A percentile compares a stretch with the other conserved stretches of the same genome.
Evolutionary conservation across 2,329 filamentous ascomycete genomes (phyloP).

Genomic region (Clarireedia monteithiana): DNA sequence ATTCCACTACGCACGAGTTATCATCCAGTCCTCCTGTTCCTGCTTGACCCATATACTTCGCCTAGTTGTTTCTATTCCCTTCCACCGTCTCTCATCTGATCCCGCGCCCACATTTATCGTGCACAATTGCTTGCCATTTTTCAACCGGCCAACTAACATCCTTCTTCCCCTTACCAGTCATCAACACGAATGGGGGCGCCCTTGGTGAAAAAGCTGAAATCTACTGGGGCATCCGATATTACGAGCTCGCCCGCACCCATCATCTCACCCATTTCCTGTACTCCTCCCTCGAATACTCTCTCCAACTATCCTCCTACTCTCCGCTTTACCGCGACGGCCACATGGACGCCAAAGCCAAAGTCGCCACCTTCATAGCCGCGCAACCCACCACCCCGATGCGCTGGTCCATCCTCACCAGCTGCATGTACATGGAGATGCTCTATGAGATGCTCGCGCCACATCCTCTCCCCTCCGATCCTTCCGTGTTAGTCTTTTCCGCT

Average conservation of each 20-base stretch:
- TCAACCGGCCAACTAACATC: neutral
- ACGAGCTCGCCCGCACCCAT: conserved; percentile 24
- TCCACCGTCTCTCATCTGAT: neutral
- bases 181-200: conserved; percentile 37
- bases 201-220: conserved; percentile 29
- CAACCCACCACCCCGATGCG: conserved; percentile 14
- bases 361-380: conserved; percentile 21
- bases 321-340: conserved; percentile 32
- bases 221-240: conserved; percentile 32
- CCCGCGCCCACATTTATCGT: neutral
- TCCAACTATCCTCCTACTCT: conserved; percentile 32
- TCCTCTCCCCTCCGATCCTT: conserved; percentile 8
- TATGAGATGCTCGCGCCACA: conserved; percentile 17
- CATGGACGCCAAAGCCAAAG: conserved; percentile 33
- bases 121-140: neutral
- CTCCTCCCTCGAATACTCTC: conserved; percentile 33
- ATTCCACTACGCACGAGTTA: too few species aligned
- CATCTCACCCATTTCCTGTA: conserved; percentile 29
- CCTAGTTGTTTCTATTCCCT: too few species aligned
- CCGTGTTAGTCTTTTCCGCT: conserved; percentile 11
- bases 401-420: conserved; percentile 26
- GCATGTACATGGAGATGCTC: conserved; percentile 28
- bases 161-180: conserved; percentile 12
- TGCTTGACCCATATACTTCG: neutral
- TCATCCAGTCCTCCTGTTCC: too few species aligned